Percentiles rank a stretch among this genome's conserved stretches.
Conservation (phyloP, 495 filamentous ascomycete species). For the Penicillium ochrochloron region DNA sequence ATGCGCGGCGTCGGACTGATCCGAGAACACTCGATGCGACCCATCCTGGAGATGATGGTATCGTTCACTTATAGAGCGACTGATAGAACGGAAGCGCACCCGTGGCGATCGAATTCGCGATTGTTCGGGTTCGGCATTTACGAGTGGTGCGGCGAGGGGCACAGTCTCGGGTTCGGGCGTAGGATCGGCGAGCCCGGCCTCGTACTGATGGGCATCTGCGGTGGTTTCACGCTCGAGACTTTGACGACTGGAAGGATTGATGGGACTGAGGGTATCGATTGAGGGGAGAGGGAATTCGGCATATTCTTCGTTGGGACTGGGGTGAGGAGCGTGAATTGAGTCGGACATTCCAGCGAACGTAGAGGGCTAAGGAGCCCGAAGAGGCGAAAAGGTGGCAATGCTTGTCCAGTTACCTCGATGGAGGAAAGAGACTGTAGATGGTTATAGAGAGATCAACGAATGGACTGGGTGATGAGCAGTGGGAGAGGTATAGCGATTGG, state of each 20-base stretch:
- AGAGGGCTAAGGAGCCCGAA: background rate
- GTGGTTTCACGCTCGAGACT: slow-evolving; percentile 27
- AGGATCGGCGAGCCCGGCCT: slow-evolving; percentile 16
- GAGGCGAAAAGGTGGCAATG: background rate
- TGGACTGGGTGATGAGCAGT: background rate
- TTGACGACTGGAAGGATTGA: slow-evolving; percentile 13
- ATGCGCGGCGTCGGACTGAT: slow-evolving; percentile 16
- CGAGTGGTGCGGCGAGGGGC: slow-evolving; percentile 1
- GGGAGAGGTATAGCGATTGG: background rate
- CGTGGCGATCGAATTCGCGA: slow-evolving; percentile 23
- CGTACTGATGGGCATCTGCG: slow-evolving; percentile 26
- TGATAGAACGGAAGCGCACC: slow-evolving; percentile 35
- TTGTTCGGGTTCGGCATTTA: background rate
- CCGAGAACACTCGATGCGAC: slow-evolving; percentile 14
- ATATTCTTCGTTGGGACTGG: slow-evolving; percentile 34
- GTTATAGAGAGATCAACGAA: background rate
- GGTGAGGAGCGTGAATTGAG: slow-evolving; percentile 26
- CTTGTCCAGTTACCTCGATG: background rate
- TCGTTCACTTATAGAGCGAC: slow-evolving; percentile 20
- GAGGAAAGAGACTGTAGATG: background rate
- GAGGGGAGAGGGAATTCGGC: slow-evolving; percentile 30
- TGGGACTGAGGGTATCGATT: background rate
- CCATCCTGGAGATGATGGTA: slow-evolving; percentile 15
- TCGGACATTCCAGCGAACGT: slow-evolving; percentile 28
- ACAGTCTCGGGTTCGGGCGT: background rate